These are phyloP conservation scores for Gossypium herbaceum DNA, from an alignment of 345 rosid genomes.

Conservation along the genomic window DNA sequence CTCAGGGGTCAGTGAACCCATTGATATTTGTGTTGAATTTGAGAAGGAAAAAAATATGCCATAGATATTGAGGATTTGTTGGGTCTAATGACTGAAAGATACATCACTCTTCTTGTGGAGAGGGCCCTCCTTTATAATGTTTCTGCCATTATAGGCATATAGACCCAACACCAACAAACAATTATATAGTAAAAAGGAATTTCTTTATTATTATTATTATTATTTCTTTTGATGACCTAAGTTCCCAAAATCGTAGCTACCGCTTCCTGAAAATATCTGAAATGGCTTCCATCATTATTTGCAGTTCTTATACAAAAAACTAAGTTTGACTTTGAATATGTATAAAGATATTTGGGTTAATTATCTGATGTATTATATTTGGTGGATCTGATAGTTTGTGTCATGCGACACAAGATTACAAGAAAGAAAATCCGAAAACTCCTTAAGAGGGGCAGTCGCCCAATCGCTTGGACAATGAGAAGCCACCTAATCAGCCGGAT, in stretches of 20 bases:
- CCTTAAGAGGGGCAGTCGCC: too few species aligned
- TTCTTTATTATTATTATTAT: background rate
- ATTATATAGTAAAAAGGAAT: background rate
- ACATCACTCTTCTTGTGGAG: constrained; percentile 17
- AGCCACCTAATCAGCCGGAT: too few species aligned
- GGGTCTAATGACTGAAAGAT: constrained; percentile 26
- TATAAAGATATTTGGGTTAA: too few species aligned
- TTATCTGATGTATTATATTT: too few species aligned
- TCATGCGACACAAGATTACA: too few species aligned
- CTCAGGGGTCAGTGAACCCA: background rate
- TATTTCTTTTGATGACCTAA: constrained; percentile 26
- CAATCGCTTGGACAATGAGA: too few species aligned
- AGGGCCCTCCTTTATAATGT: constrained; percentile 23
- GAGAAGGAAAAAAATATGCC: constrained; percentile 5
- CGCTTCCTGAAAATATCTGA: background rate
- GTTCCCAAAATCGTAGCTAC: background rate
- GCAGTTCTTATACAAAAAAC: too few species aligned
- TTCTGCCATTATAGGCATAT: constrained; percentile 11
- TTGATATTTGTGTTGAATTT: constrained; percentile 28
- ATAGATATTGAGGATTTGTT: constrained; percentile 5
- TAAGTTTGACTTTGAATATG: too few species aligned
- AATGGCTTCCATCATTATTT: too few species aligned
- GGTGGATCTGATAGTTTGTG: too few species aligned
- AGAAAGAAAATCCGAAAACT: too few species aligned
- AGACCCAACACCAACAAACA: background rate